These are phyloP conservation scores for Camelina hispida DNA, from an alignment of 345 rosid genomes.

Conservation along the genomic window DNA sequence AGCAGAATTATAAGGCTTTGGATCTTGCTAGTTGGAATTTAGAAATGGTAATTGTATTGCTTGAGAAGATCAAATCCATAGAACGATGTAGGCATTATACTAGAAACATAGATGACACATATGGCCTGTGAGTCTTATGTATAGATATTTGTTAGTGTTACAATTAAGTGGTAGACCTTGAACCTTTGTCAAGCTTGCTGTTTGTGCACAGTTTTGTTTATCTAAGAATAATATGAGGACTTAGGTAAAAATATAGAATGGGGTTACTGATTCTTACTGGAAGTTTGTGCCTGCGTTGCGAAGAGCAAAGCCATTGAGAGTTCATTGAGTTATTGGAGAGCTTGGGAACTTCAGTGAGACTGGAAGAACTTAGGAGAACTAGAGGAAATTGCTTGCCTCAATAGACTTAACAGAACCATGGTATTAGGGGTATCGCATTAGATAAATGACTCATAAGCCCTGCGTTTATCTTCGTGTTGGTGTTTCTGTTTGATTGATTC, in stretches of 20 bases:
- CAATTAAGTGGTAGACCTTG: not conserved
- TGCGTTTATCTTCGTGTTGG: not conserved
- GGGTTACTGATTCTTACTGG: not conserved
- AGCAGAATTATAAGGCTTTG: no score
- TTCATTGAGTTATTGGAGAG: not conserved
- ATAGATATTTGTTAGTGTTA: no score
- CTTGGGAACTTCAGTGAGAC: not conserved
- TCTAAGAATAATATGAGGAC: not conserved
- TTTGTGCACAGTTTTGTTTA: slow-evolving; percentile 1
- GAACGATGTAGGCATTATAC: no score
- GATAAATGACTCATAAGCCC: not conserved
- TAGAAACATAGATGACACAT: no score
- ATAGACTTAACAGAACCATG: slow-evolving; percentile 1
- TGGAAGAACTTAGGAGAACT: not conserved
- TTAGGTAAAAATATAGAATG: slow-evolving; percentile 1
- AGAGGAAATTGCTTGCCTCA: not conserved
- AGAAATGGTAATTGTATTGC: no score
- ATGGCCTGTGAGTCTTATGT: no score
- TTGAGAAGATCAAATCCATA: no score
- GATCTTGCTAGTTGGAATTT: no score
- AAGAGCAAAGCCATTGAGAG: not conserved
- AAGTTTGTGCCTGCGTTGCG: not conserved
- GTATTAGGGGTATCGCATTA: not conserved
- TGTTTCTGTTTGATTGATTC: not conserved
- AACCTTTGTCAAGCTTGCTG: slow-evolving; percentile 6